These are phyloP conservation scores for Platanus orientalis DNA, from an alignment of 164 flowering plant species.

Conservation along the genomic window DNA sequence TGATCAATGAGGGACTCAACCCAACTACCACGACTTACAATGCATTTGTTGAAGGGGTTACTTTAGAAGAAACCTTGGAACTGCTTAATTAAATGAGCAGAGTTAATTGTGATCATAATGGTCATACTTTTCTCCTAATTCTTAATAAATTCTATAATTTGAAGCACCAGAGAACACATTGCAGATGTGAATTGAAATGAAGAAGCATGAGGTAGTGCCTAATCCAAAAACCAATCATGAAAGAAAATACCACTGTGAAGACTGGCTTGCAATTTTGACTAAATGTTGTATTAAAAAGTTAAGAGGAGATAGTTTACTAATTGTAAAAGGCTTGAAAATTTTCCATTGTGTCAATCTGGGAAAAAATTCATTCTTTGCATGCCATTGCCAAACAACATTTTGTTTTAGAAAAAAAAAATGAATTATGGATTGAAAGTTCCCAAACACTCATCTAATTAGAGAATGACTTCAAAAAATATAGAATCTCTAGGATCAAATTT, in stretches of 20 bases:
- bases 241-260: not conserved
- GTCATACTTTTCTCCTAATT: constrained; percentile 49
- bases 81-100: constrained; percentile 54
- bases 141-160: constrained; percentile 44
- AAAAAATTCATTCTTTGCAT: too few species aligned
- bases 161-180: constrained; percentile 56
- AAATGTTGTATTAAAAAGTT: too few species aligned
- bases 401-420: too few species aligned
- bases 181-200: constrained; percentile 66
- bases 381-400: too few species aligned
- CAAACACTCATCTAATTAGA: too few species aligned
- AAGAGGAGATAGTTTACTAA: not conserved
- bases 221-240: constrained; percentile 14
- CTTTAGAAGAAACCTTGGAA: constrained; percentile 46
- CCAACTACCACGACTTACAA: constrained; percentile 67
- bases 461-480: too few species aligned
- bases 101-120: constrained; percentile 47
- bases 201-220: constrained; percentile 39
- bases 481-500: too few species aligned
- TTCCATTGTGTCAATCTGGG: too few species aligned
- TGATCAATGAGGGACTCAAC: constrained; percentile 44
- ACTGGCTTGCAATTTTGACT: not conserved
- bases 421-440: too few species aligned
- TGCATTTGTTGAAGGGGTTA: constrained; percentile 51
- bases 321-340: too few species aligned